phyloP scores from a whole-genome alignment of 768 basidiomycete species.

The Chalciporus chontae region DNA sequence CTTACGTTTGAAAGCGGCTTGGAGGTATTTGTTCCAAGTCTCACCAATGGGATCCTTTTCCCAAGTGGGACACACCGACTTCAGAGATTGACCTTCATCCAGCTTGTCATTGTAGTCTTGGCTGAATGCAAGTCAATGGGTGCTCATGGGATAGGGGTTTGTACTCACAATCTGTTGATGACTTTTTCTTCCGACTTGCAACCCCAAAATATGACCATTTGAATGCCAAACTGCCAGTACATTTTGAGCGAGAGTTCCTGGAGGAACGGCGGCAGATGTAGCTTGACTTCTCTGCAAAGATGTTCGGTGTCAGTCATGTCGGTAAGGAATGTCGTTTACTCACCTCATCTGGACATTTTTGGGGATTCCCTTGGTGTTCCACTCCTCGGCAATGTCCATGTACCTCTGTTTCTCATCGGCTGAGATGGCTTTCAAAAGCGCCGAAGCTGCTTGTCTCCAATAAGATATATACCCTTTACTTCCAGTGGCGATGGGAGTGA shows the following conservation, averaged over 20 bases:
- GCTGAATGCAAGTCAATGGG: not conserved
- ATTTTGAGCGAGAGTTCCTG: not conserved
- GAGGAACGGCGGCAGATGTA: not conserved
- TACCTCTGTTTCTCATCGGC: not conserved
- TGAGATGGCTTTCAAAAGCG: not conserved
- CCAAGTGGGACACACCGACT: not conserved
- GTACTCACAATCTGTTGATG: not conserved
- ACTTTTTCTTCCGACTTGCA: not conserved
- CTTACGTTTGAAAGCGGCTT: not conserved
- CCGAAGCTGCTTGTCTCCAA: not conserved
- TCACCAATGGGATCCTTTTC: not conserved
- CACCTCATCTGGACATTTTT: not conserved
- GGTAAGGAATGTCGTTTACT: not conserved
- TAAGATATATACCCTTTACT: not conserved
- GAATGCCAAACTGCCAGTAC: not conserved
- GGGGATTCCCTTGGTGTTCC: not conserved
- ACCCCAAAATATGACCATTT: not conserved
- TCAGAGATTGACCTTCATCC: not conserved
- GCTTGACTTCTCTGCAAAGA: not conserved
- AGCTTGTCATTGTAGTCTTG: not conserved
- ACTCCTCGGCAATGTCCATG: not conserved
- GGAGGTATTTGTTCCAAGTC: not conserved
- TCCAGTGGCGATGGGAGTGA: not conserved
- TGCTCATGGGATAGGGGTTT: not conserved
- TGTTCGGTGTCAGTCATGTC: not conserved